phyloP scores from a whole-genome alignment of 2,329 filamentous ascomycete genomes.

The Cytospora paraplurivora region DNA sequence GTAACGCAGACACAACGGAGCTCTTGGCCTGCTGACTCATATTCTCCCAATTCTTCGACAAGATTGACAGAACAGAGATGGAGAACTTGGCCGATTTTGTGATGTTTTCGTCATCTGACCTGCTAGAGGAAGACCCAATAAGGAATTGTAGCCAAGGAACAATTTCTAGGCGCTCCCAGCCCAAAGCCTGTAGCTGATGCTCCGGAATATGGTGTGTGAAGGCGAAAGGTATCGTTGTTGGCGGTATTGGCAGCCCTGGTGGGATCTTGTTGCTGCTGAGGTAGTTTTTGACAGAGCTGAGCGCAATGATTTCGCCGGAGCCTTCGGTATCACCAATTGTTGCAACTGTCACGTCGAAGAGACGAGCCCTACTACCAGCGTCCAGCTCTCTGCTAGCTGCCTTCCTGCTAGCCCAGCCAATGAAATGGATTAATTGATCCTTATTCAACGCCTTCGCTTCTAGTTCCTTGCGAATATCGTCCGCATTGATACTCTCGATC shows the following conservation, averaged over 20 bases:
- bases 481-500: slow-evolving; percentile 82
- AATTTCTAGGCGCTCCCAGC: slow-evolving; percentile 84
- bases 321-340: slow-evolving; percentile 63
- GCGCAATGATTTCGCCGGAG: slow-evolving; percentile 71
- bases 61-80: slow-evolving; percentile 71
- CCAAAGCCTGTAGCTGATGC: slow-evolving; percentile 74
- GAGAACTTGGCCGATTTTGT: slow-evolving; percentile 74
- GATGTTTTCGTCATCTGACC: slow-evolving; percentile 66
- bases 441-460: slow-evolving; percentile 79
- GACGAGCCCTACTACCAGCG: slow-evolving; percentile 61
- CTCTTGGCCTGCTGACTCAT: slow-evolving; percentile 67
- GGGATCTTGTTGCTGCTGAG: slow-evolving; percentile 78
- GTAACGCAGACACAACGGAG: slow-evolving; percentile 65
- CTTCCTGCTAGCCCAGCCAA: slow-evolving; percentile 80
- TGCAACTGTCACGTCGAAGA: slow-evolving; percentile 81
- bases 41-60: slow-evolving; percentile 92
- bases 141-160: slow-evolving; percentile 85
- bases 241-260: slow-evolving; percentile 76
- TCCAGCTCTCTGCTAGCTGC: slow-evolving; percentile 74
- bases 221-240: slow-evolving; percentile 80
- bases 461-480: slow-evolving; percentile 82
- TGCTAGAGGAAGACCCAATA: slow-evolving; percentile 65
- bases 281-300: slow-evolving; percentile 75
- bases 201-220: slow-evolving; percentile 72
- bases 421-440: slow-evolving; percentile 77